Evolutionary conservation across 768 basidiomycete species (phyloP).

Genomic region (Harrya chromipes): DNA sequence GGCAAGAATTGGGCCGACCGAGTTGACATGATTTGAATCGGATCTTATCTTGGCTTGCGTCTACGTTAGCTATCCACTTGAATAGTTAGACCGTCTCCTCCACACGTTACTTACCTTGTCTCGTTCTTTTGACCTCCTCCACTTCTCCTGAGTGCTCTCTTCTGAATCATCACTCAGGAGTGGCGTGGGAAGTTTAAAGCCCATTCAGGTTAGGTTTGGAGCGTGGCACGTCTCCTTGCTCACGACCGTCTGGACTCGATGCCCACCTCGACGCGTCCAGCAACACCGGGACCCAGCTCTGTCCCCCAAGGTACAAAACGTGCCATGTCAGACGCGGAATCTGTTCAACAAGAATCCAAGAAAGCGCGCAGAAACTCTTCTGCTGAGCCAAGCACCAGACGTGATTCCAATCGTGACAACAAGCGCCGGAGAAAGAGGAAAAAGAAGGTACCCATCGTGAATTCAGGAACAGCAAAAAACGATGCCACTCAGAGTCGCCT

Average conservation of each 20-base stretch:
- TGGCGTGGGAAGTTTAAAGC: constrained; percentile 26
- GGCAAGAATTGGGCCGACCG: too few relatives aligned
- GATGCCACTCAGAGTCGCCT: constrained; percentile 5
- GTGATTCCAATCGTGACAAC: constrained; percentile 21
- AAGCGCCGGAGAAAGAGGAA: constrained; percentile 29
- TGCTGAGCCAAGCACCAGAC: constrained; percentile 12
- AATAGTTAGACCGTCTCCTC: too few relatives aligned
- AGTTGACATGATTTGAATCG: too few relatives aligned
- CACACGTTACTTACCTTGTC: too few relatives aligned
- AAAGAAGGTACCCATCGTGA: constrained; percentile 28
- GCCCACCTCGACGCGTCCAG: constrained; percentile 25
- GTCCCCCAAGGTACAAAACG: constrained; percentile 10
- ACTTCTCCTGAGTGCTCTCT: too few relatives aligned
- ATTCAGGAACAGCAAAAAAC: constrained; percentile 2
- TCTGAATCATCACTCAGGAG: background rate
- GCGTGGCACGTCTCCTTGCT: constrained; percentile 1
- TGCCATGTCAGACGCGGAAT: constrained; percentile 25
- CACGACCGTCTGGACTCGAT: constrained; percentile 7
- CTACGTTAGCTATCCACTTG: too few relatives aligned
- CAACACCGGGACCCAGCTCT: constrained; percentile 15
- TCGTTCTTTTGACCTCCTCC: too few relatives aligned
- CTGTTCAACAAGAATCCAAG: constrained; percentile 19
- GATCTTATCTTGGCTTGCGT: too few relatives aligned
- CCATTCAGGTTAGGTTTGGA: too few relatives aligned
- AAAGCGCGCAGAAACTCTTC: constrained; percentile 22